Percentiles rank a stretch among this genome's conserved stretches.
Conservation (phyloP, 805 yeast genomes). For the Zygoascus flipseniorum region DNA sequence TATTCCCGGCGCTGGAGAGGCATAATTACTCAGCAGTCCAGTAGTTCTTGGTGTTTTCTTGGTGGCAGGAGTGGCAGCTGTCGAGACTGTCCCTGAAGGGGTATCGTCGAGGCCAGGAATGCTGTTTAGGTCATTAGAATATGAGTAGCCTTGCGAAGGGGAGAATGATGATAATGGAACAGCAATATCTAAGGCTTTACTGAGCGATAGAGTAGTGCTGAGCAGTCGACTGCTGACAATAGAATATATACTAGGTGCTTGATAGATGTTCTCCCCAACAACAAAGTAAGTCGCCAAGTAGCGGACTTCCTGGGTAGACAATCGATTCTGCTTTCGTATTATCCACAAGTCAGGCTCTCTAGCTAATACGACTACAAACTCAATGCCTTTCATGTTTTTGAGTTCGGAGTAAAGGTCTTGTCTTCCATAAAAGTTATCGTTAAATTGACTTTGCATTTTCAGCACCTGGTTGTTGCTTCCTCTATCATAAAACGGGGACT, state of each 20-base stretch:
- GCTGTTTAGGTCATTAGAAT: slow-evolving; percentile 22
- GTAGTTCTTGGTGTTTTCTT: slow-evolving; percentile 4
- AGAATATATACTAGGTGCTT: slow-evolving; percentile 72
- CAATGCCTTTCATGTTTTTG: slow-evolving; percentile 73
- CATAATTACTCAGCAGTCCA: slow-evolving; percentile 1
- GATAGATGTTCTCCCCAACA: slow-evolving; percentile 86
- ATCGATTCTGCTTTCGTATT: slow-evolving; percentile 69
- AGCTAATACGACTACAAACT: slow-evolving; percentile 64
- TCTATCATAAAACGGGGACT: slow-evolving; percentile 91
- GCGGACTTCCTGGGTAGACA: slow-evolving; percentile 41
- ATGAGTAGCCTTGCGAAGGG: slow-evolving; percentile 53
- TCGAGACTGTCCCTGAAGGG: slow-evolving; percentile 1
- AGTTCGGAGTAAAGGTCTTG: slow-evolving; percentile 47
- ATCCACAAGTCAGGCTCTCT: slow-evolving; percentile 93
- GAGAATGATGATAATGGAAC: slow-evolving; percentile 45
- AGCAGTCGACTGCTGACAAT: slow-evolving; percentile 64
- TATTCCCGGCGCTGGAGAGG: slow-evolving; percentile 4
- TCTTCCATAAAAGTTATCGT: slow-evolving; percentile 36
- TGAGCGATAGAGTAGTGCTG: slow-evolving; percentile 38
- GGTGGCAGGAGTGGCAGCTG: slow-evolving; percentile 5
- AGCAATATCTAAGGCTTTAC: slow-evolving; percentile 40
- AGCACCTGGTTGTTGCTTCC: slow-evolving; percentile 90
- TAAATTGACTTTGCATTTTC: slow-evolving; percentile 91
- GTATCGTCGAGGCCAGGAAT: slow-evolving; percentile 1
- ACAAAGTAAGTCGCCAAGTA: slow-evolving; percentile 74